Evolutionary conservation across 768 basidiomycete species (phyloP).

Genomic region (Hemileccinum impolitum): DNA sequence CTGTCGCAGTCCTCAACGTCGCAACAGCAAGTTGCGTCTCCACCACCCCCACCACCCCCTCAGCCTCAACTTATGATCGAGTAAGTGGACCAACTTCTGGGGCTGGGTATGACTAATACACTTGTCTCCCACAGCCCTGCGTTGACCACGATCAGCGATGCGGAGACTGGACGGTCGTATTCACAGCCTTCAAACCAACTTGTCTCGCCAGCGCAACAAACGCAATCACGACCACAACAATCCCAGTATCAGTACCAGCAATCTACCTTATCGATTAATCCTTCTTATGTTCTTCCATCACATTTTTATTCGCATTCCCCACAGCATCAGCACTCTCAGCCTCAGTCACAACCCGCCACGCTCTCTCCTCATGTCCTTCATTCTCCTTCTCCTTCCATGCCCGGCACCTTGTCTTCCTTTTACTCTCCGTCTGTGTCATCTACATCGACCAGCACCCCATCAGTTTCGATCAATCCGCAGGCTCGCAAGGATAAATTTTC

Average conservation of each 20-base stretch:
- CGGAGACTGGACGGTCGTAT: conserved; percentile 45
- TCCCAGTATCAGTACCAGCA: conserved; percentile 39
- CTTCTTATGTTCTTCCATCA: conserved; percentile 36
- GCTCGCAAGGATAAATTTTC: conserved; percentile 56
- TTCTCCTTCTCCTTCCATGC: conserved; percentile 43
- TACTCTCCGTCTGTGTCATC: conserved; percentile 35
- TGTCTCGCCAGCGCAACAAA: conserved; percentile 31
- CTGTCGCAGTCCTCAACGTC: conserved; percentile 30
- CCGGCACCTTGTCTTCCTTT: conserved; percentile 36
- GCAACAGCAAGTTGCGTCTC: conserved; percentile 30
- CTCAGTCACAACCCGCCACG: conserved; percentile 49
- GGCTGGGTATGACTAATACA: conserved; percentile 11
- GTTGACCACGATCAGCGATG: conserved; percentile 54
- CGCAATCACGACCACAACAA: conserved; percentile 36
- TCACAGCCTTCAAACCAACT: conserved; percentile 41
- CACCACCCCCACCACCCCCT: conserved; percentile 18
- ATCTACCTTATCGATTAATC: conserved; percentile 42
- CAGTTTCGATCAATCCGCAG: conserved; percentile 40
- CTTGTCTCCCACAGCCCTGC: conserved; percentile 46
- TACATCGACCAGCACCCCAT: conserved; percentile 23
- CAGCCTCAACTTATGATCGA: conserved; percentile 60
- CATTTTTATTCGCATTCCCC: conserved; percentile 37
- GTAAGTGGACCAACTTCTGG: conserved; percentile 38
- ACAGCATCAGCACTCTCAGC: conserved; percentile 27
- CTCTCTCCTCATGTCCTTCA: conserved; percentile 71